Base-by-base conservation (phyloP, 2,329 filamentous ascomycete genomes). In the Aspergillus phoenicis region DNA sequence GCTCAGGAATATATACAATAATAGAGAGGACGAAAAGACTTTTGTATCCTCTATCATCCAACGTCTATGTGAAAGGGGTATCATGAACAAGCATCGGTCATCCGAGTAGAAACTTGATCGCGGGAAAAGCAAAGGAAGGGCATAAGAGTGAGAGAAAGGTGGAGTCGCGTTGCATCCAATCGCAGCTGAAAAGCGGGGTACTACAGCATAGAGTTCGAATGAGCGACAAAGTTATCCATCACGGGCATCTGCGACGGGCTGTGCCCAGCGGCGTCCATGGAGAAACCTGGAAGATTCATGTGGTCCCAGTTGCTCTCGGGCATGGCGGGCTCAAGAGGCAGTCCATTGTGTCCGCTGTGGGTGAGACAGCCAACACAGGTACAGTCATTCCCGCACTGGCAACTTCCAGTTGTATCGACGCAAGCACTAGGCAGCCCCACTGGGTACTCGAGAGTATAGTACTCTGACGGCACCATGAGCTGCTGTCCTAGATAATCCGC, bases 331-430 rank as follows among this genome's bases (percentile, higher is more conserved):
- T 75, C 71, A 15, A 81, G 65, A 10, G 73, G 62, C 22, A 82
- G 64, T 13, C 80, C 81, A 24, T 80, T 79, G 59, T 83, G 82
- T 3, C 81, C 82, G 20, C 77, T 80, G 58, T 85, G 82, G 3
- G 81, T 83, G 11, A 83, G 71, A 64, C 83, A 85, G 13, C 81
- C 82, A n/a, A 82, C 74, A 64, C 83, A 85, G 58, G 71, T 77
- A 65, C 82, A 85, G 41, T 82, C 81, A 58, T 79, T 80, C 15
- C 81, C 82, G 59, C 83, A 85, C 63, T 81, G 80, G 60, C 82
- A 85, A 26, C 78, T 83, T 3, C 82, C 82, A 5, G 77, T 81
- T 3, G 76, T 70, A 61, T 84, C 79, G 36, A 77, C 78, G 66
- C 83, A 84, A 15, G 77, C 65, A 26, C 64, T 68, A 4, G 75